These are phyloP conservation scores for Symbiodinium natans DNA, from an alignment of 73 alveolate genomes.

Conservation along the genomic window DNA sequence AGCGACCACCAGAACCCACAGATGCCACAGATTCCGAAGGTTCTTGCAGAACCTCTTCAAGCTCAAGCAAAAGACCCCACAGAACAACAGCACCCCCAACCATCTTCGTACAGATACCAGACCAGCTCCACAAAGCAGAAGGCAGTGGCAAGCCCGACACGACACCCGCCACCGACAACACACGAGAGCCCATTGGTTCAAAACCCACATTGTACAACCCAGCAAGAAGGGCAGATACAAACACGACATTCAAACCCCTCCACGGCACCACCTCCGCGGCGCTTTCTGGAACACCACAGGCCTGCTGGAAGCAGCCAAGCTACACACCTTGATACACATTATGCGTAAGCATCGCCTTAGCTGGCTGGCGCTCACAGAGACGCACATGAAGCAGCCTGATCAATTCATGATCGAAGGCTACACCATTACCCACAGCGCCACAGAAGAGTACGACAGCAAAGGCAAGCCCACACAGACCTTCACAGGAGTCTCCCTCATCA, in stretches of 20 bases:
- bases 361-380: too few relatives aligned
- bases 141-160: background rate
- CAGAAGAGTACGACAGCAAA: background rate
- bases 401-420: background rate
- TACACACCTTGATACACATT: background rate
- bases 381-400: background rate
- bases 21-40: background rate
- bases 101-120: background rate
- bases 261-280: background rate
- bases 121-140: background rate
- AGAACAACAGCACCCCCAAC: too few relatives aligned
- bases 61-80: background rate
- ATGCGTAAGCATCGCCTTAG: background rate
- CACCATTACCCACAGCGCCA: background rate
- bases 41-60: too few relatives aligned
- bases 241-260: background rate
- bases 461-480: background rate
- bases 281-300: background rate
- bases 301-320: background rate
- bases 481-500: background rate
- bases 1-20: background rate
- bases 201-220: background rate
- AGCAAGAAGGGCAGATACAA: background rate
- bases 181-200: background rate
- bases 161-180: background rate